These are phyloP conservation scores for Ustilaginoidea virens DNA, from an alignment of 2,329 filamentous ascomycete species.

Conservation along the genomic window DNA sequence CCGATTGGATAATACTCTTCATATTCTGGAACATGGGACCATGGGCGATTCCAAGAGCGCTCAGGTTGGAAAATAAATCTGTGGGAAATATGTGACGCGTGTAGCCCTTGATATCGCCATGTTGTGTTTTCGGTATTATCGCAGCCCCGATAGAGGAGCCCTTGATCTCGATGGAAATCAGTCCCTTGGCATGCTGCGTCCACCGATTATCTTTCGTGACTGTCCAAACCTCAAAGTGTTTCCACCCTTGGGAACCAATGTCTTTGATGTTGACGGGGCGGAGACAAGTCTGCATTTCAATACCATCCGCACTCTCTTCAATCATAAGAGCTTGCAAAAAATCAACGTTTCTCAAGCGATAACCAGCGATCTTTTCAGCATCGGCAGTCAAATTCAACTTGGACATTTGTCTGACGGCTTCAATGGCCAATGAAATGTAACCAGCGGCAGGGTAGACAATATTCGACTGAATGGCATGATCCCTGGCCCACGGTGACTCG, in stretches of 20 bases:
- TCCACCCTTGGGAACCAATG: not conserved
- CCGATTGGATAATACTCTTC: not conserved
- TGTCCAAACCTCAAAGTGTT: not conserved
- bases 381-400: not conserved
- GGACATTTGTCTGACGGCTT: constrained; percentile 7
- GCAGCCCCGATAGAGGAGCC: not conserved
- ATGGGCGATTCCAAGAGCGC: not conserved
- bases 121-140: not conserved
- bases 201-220: not conserved
- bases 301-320: not conserved
- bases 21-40: constrained; percentile 1
- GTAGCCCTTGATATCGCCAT: not conserved
- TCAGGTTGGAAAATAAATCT: not conserved
- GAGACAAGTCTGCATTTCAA: not conserved
- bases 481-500: constrained; percentile 17
- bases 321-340: not conserved
- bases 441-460: constrained; percentile 20
- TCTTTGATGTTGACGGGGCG: not conserved
- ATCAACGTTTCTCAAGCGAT: not conserved
- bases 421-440: constrained; percentile 18
- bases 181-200: not conserved
- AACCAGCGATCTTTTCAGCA: not conserved
- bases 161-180: not conserved
- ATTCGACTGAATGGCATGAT: constrained; percentile 15
- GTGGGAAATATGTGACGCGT: not conserved